phyloP scores from a whole-genome alignment of 208 protist species.

The Acanthamoeba castellanii region DNA sequence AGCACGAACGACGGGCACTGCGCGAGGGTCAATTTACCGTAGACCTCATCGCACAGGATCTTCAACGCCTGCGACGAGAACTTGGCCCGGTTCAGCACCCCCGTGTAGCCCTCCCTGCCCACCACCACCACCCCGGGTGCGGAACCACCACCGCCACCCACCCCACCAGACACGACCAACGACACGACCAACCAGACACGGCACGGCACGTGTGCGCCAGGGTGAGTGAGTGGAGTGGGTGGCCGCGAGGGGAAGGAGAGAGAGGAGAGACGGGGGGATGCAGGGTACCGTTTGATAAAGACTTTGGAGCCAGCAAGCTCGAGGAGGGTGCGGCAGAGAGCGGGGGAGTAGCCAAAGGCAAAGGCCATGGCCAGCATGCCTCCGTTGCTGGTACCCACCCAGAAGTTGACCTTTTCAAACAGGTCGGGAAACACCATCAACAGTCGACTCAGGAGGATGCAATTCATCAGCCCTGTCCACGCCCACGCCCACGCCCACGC shows the following conservation, averaged over 20 bases:
- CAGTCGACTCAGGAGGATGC: conserved; percentile 77
- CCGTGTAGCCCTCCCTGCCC: not conserved
- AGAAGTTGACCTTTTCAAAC: conserved; percentile 79
- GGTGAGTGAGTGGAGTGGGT: too few relatives aligned
- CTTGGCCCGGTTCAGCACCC: conserved; percentile 11
- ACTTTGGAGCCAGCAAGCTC: conserved; percentile 35
- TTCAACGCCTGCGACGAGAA: conserved; percentile 19
- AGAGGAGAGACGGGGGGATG: not conserved
- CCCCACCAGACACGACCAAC: too few relatives aligned
- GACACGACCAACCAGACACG: too few relatives aligned
- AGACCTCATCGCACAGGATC: conserved; percentile 24
- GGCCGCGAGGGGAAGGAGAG: not conserved
- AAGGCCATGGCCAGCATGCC: conserved; percentile 75
- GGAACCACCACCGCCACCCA: too few relatives aligned
- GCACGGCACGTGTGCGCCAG: too few relatives aligned
- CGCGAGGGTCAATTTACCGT: conserved; percentile 36
- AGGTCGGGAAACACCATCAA: conserved; percentile 78
- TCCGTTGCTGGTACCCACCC: conserved; percentile 73
- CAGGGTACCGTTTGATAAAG: not conserved
- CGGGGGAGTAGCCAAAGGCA: conserved; percentile 62
- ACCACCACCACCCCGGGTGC: too few relatives aligned
- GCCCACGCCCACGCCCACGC: too few relatives aligned
- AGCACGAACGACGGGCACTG: conserved; percentile 46
- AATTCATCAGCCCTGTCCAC: conserved; percentile 79
- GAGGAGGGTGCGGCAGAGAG: conserved; percentile 27